These are phyloP conservation scores for Pyrrhoderma noxium DNA, from an alignment of 1,284 basidiomycete genomes.

Conservation along the genomic window DNA sequence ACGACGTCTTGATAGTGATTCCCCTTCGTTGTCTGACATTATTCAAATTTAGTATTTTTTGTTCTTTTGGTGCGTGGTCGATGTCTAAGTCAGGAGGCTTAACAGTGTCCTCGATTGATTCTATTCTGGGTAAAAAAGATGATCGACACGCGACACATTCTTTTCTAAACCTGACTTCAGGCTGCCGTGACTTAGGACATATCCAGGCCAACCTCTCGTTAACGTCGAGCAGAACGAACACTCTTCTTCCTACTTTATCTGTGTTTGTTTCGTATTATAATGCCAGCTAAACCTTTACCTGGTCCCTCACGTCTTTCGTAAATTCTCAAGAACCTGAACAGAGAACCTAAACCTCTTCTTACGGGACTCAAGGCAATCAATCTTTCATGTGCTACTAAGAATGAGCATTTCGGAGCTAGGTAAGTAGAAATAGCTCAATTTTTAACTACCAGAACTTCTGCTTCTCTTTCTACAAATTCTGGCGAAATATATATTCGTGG, in stretches of 20 bases:
- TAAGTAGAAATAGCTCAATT: no score
- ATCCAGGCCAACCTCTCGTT: no score
- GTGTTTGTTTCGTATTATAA: conserved; percentile 15
- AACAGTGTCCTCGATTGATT: no score
- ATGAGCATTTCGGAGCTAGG: conserved; percentile 71
- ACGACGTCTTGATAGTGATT: conserved; percentile 50
- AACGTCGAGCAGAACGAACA: no score
- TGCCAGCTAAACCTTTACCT: conserved; percentile 38
- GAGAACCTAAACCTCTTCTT: conserved; percentile 49
- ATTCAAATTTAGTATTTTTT: no score
- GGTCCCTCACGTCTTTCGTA: conserved; percentile 50
- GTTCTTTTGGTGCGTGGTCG: no score
- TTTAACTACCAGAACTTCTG: no score
- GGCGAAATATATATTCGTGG: no score
- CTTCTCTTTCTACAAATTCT: no score
- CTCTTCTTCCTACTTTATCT: background rate
- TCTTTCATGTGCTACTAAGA: conserved; percentile 50
- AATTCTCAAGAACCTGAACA: conserved; percentile 45
- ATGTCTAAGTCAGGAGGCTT: no score
- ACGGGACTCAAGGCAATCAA: conserved; percentile 43
- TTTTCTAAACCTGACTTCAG: background rate
- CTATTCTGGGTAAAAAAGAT: no score
- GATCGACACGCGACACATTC: conserved; percentile 1
- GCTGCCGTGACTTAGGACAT: background rate
- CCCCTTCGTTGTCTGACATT: conserved; percentile 26